Conservation (phyloP, 2,329 filamentous ascomycete species). For the Ophiostoma sp. region DNA sequence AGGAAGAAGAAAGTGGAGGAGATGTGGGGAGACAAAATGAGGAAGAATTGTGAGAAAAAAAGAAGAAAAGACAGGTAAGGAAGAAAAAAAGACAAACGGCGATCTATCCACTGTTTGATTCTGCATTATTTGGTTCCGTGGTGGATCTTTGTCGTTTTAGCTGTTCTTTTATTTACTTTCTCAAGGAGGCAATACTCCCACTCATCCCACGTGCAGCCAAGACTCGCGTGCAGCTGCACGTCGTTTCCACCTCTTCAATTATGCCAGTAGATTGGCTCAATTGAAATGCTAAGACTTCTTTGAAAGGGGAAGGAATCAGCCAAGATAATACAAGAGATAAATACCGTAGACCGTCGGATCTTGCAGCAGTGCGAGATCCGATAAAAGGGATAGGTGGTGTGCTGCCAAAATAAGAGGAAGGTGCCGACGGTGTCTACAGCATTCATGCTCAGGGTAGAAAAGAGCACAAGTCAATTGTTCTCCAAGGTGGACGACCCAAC, state of each 20-base stretch:
- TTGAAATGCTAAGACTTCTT: too few relatives aligned
- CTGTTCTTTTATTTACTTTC: too few relatives aligned
- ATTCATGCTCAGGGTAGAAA: neutral
- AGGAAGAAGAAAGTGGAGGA: neutral
- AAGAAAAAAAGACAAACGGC: neutral
- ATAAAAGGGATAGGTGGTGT: neutral
- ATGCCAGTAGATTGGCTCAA: neutral
- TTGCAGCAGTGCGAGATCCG: neutral
- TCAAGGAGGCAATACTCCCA: neutral
- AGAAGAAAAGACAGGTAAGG: neutral
- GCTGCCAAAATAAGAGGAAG: neutral
- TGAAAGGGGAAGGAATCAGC: neutral
- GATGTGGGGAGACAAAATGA: neutral
- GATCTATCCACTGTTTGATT: constrained; percentile 4
- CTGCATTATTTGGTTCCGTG: neutral
- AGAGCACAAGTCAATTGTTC: too few relatives aligned
- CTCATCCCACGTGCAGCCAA: neutral
- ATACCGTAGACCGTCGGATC: neutral
- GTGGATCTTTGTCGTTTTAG: neutral
- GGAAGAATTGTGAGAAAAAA: neutral
- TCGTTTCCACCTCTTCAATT: neutral
- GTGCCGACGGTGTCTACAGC: neutral
- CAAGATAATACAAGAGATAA: neutral
- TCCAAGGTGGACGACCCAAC: neutral
- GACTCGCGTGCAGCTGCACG: neutral